A percentile compares a stretch with the other conserved stretches of the same genome.
These are phyloP conservation scores for Fusarium anthophilum DNA, from an alignment of 2,329 filamentous ascomycete genomes.

Conservation along the genomic window DNA sequence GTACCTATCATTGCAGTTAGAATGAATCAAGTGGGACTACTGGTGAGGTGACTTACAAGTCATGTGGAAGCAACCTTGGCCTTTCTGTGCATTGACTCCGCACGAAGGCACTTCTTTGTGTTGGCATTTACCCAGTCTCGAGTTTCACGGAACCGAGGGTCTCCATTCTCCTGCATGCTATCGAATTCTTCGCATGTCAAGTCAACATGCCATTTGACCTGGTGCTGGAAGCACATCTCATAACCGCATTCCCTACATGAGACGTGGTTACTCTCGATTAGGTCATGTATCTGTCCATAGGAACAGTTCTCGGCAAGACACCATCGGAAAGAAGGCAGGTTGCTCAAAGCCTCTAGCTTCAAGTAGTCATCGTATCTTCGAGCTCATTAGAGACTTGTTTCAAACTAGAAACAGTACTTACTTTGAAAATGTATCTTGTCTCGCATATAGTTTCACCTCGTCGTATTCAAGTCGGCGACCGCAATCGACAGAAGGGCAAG, in stretches of 20 bases:
- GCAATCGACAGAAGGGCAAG: neutral
- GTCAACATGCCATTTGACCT: neutral
- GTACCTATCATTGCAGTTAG: neutral
- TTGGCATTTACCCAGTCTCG: neutral
- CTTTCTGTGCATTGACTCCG: neutral
- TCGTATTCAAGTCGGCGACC: neutral
- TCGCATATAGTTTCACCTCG: neutral
- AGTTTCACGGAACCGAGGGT: neutral
- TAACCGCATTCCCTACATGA: neutral
- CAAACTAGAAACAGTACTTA: neutral
- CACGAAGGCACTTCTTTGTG: neutral
- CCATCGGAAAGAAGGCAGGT: neutral
- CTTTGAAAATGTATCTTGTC: neutral
- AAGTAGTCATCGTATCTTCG: neutral
- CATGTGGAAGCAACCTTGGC: neutral
- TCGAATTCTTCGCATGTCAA: neutral
- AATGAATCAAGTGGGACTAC: too few species aligned
- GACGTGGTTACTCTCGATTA: neutral
- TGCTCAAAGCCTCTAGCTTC: neutral
- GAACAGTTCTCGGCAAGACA: neutral
- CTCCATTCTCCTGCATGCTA: neutral
- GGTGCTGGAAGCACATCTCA: neutral
- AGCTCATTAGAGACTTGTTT: accelerated
- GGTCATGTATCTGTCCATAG: neutral
- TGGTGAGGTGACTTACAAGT: neutral